Conservation (phyloP, 2,329 filamentous ascomycete genomes). For the Beauveria australis region DNA sequence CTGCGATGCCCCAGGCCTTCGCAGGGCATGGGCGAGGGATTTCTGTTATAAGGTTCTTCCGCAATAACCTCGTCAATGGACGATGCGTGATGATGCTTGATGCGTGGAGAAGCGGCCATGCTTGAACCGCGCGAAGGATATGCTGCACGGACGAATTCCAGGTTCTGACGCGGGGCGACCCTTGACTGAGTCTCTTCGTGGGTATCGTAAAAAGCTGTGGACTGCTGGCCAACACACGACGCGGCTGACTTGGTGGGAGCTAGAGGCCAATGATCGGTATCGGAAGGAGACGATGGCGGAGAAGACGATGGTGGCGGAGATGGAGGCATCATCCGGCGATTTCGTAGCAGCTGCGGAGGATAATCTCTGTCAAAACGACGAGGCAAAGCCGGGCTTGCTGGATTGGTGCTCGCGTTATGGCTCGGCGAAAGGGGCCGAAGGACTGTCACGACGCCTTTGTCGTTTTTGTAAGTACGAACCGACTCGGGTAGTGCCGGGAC, state of each 20-base stretch:
- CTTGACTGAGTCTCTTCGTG: not conserved
- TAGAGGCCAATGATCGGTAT: slow-evolving; percentile 1
- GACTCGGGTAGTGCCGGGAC: slow-evolving; percentile 15
- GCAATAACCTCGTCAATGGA: slow-evolving; percentile 19
- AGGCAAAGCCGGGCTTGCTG: slow-evolving; percentile 7
- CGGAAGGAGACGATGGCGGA: not conserved
- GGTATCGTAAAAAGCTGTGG: not conserved
- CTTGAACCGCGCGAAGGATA: slow-evolving; percentile 22
- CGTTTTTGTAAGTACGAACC: slow-evolving; percentile 24
- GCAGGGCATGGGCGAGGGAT: slow-evolving; percentile 8
- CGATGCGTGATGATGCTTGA: slow-evolving; percentile 19
- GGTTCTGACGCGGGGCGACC: not conserved
- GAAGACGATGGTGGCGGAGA: slow-evolving; percentile 2
- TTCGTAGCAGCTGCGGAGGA: slow-evolving; percentile 2
- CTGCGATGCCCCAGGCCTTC: not conserved
- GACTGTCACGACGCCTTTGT: slow-evolving; percentile 30
- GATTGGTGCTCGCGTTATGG: slow-evolving; percentile 14
- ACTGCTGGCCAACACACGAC: not conserved
- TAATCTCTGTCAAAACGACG: slow-evolving; percentile 5
- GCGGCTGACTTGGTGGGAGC: not conserved
- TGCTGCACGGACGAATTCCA: slow-evolving; percentile 13
- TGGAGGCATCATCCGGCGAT: slow-evolving; percentile 3
- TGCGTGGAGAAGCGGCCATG: slow-evolving; percentile 16
- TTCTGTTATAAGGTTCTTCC: slow-evolving; percentile 2
- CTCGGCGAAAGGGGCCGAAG: slow-evolving; percentile 23